Evolutionary conservation across 805 yeast species (phyloP).

Genomic region (Lachancea quebecensis): DNA sequence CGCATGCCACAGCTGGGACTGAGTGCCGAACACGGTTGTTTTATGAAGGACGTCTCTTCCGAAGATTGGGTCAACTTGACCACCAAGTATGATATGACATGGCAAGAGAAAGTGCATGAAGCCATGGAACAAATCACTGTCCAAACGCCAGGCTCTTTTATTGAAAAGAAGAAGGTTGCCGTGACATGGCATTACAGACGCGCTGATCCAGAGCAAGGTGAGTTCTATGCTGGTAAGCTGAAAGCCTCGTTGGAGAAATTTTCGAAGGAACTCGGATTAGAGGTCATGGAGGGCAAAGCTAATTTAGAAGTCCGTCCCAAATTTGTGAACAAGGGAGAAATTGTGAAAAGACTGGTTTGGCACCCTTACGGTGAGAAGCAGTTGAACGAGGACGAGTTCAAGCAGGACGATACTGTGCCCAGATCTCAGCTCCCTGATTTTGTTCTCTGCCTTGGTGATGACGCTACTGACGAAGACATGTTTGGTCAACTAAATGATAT

Average conservation of each 20-base stretch:
- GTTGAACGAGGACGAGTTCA: slow-evolving; percentile 29
- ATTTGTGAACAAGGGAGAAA: slow-evolving; percentile 94
- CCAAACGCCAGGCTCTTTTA: slow-evolving; percentile 82
- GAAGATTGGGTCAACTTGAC: slow-evolving; percentile 79
- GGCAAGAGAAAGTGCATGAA: slow-evolving; percentile 81
- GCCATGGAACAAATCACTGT: slow-evolving; percentile 72
- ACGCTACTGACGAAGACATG: slow-evolving; percentile 97
- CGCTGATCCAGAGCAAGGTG: slow-evolving; percentile 90
- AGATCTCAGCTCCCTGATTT: slow-evolving; percentile 66
- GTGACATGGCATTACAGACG: slow-evolving; percentile 97
- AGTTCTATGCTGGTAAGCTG: slow-evolving; percentile 72
- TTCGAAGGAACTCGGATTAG: slow-evolving; percentile 72
- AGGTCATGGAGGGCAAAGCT: slow-evolving; percentile 96
- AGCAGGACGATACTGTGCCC: slow-evolving; percentile 28
- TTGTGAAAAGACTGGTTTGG: slow-evolving; percentile 71
- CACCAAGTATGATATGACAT: slow-evolving; percentile 78
- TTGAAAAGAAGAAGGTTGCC: slow-evolving; percentile 87
- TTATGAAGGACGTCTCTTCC: slow-evolving; percentile 65
- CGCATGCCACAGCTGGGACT: slow-evolving; percentile 60
- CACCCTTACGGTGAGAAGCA: slow-evolving; percentile 54
- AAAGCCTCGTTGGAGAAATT: slow-evolving; percentile 54
- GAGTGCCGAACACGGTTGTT: slow-evolving; percentile 97
- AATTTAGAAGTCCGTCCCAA: slow-evolving; percentile 95
- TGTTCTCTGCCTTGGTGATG: slow-evolving; percentile 89
- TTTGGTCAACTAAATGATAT: slow-evolving; percentile 66